Evolutionary conservation across 2,329 filamentous ascomycete genomes (phyloP), one percentile per base, ranked within the genome.

Genomic region (Podosphaera fusca): DNA sequence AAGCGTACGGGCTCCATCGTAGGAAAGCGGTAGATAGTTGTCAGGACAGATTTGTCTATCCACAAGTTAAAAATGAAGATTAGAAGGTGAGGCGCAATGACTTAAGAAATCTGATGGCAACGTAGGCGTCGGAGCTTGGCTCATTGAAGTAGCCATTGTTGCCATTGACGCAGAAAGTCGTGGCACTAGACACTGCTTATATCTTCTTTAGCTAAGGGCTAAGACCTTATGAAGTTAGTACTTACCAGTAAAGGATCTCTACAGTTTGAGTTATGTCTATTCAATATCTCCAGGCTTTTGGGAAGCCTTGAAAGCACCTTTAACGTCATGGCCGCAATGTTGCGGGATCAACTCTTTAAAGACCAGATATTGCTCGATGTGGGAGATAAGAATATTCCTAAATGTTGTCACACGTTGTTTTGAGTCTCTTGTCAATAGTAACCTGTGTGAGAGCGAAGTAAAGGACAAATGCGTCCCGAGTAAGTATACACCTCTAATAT

Each of bases 21-120:
- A 40, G 92, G 92, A 73, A 96, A 98, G 68, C 76, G 75, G 78
- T 95, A 88, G 70, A 95, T 79, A 57, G 90, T 96, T 60, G 90
- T 77, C 57, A 85, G 80, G 58, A 94, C 86, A 6, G 35, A 38
- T 38, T 5, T 10, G 35, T 38, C 35, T 38, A 38, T 38, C 1
- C 35, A 10, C 6, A 6, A 5, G 35, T 38, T 10, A 38, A 38
- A 5, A 38, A 38, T 6, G 35, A 6, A 38, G 10, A 6, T 38
- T 38, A 38, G 35, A 38, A 6, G 35, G 35, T 10, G 35, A 38
- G 35, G 35, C 10, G 35, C 35, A 38, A 38, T 38, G 10, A 38
- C 35, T 38, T 38, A 38, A 38, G 35, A 38, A 38, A 5, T 38
- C 35, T 6, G 35, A 10, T 38, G 5, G 5, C 35, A 38, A 5